phyloP scores from a whole-genome alignment of 1,284 basidiomycete genomes.

The Cutaneotrichosporon dermatis region DNA sequence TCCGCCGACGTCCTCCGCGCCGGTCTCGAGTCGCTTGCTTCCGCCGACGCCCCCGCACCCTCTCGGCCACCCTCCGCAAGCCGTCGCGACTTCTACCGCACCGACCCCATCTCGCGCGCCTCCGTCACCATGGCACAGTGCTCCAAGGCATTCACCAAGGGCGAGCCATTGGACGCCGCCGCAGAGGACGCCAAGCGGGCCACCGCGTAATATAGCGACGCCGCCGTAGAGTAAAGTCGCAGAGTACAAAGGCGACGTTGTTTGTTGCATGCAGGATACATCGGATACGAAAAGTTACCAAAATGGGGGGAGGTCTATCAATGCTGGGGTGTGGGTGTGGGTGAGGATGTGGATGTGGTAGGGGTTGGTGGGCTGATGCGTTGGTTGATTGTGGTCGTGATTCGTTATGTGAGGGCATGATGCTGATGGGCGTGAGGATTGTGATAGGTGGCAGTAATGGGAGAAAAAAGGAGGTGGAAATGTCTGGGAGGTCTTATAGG shows the following conservation, averaged over 20 bases:
- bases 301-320: no score
- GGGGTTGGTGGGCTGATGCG: no score
- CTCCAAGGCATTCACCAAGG: conserved; percentile 47
- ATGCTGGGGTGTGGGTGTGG: no score
- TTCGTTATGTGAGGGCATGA: no score
- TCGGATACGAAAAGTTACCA: conserved; percentile 9
- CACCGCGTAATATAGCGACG: conserved; percentile 11
- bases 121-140: conserved; percentile 51
- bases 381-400: no score
- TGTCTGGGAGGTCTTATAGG: neutral
- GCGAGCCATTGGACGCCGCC: conserved; percentile 28
- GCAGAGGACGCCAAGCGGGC: conserved; percentile 18
- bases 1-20: conserved; percentile 65
- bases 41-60: conserved; percentile 48
- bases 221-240: conserved; percentile 4
- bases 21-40: conserved; percentile 65
- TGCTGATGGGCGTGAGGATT: no score
- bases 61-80: conserved; percentile 66
- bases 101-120: conserved; percentile 56
- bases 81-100: conserved; percentile 94
- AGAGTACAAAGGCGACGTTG: conserved; percentile 5
- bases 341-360: no score
- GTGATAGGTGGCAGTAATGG: no score
- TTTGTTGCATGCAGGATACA: conserved; percentile 26
- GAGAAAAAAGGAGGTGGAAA: no score